These are phyloP conservation scores for Spergularia marina DNA, from an alignment of 148 eudicot genomes.

Conservation along the genomic window DNA sequence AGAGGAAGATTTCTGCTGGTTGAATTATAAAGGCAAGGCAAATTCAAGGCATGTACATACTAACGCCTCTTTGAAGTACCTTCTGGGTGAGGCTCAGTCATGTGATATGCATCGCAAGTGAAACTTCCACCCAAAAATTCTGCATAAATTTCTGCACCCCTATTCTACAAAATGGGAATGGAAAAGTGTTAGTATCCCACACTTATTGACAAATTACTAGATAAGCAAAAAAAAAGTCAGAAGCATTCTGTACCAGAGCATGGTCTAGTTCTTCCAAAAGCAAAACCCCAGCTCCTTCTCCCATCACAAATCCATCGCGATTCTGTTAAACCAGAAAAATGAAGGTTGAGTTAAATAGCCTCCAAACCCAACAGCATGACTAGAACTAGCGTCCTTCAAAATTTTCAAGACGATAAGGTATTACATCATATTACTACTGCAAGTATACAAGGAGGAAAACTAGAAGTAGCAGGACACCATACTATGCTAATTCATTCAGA, in stretches of 20 bases:
- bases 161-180: conserved; percentile 43
- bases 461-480: neutral
- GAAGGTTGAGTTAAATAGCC: conserved; percentile 5
- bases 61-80: conserved; percentile 36
- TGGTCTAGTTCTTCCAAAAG: conserved; percentile 93
- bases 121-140: conserved; percentile 98
- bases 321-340: conserved; percentile 42
- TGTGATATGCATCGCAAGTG: conserved; percentile 94
- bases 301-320: conserved; percentile 98
- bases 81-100: conserved; percentile 98
- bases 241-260: conserved; percentile 58
- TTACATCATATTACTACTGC: neutral
- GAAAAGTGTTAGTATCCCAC: conserved; percentile 1
- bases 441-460: neutral
- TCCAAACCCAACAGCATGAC: neutral
- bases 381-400: neutral
- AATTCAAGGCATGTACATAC: neutral
- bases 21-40: neutral
- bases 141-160: conserved; percentile 92
- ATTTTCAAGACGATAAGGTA: neutral
- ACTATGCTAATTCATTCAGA: neutral
- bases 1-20: neutral
- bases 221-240: neutral
- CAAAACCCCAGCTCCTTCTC: conserved; percentile 97
- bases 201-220: neutral